Base-by-base conservation (phyloP, 345 rosid genomes). In the Lepidium africanum region DNA sequence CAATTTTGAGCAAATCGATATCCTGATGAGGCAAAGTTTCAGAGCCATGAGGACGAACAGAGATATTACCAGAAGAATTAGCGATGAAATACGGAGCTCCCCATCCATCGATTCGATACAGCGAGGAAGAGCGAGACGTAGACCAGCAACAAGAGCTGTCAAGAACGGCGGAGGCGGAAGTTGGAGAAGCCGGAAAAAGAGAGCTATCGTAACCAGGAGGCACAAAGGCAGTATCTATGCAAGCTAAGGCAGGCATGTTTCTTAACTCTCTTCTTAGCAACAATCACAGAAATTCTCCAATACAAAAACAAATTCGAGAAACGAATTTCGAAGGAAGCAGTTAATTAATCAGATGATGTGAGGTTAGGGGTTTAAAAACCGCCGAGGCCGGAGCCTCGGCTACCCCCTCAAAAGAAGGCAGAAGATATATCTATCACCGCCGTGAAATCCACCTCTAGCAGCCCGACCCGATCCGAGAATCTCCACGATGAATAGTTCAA, bases 361-460 rank as follows among this genome's bases (percentile, higher is more conserved):
- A 71, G 70, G 86, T 76, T 78, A 92, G 96, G 98, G 97, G 98
- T 85, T 87, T 90, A 70, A 71, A 85, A 87, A 86, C 97, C 96
- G 97, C 97, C 98, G 98, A 87, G 97, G 97, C 98, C 97, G 87
- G 74, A 80, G 98, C 98, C 98, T 86, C 97, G 98, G 97, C 97
- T 86, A 96, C 91, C 98, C 96, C 97, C 94, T 82, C 98, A 90
- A 80, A 84, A 83, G 97, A 81, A 84, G 76, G 85, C 91, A 86
- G 89, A 62, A 64, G 81, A 78, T 52, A 77, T 71, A 71, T 83
- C 88, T 78, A 71, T 76, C 74, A 45, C 76, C 78, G 85, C 81
- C 78, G 84, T 76, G 52, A 66, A 35, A 73, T 52, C 81, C 77
- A 78, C 78, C 82, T 77, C 78, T 75, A 27, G 76, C 60, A 10